These are phyloP conservation scores for Podila clonocystis DNA, from an alignment of 192 early-diverging fungal genomes.

Conservation along the genomic window DNA sequence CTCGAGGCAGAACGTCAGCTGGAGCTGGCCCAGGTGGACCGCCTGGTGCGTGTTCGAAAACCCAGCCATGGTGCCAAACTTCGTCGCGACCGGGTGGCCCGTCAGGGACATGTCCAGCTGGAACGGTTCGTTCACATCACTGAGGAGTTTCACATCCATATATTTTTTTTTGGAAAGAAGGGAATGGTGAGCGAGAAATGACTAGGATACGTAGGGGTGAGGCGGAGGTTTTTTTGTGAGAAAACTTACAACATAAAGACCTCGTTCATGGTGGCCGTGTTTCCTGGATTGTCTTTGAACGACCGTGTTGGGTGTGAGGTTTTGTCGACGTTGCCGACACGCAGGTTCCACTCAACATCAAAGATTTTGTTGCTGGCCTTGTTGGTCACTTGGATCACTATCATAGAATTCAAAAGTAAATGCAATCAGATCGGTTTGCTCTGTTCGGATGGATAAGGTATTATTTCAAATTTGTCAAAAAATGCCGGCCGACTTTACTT, in stretches of 20 bases:
- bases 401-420: background rate
- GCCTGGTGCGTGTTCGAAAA: conserved; percentile 20
- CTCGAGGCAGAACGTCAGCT: conserved; percentile 29
- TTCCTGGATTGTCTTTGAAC: conserved; percentile 43
- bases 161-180: background rate
- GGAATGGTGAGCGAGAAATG: background rate
- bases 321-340: conserved; percentile 20
- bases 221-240: background rate
- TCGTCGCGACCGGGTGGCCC: conserved; percentile 24
- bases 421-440: background rate
- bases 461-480: background rate
- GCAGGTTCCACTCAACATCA: conserved; percentile 40
- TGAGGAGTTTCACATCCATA: background rate
- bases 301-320: conserved; percentile 28
- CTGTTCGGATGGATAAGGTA: background rate
- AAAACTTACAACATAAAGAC: conserved; percentile 36
- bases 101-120: conserved; percentile 34
- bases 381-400: conserved; percentile 43
- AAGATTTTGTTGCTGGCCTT: conserved; percentile 26
- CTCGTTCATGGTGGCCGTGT: conserved; percentile 47
- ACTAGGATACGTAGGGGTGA: background rate
- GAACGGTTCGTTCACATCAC: conserved; percentile 42
- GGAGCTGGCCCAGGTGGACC: conserved; percentile 18
- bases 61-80: conserved; percentile 42
- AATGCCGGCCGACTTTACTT: background rate